phyloP scores from a whole-genome alignment of 169 alveolate species.

The Eimeria falciformis region DNA sequence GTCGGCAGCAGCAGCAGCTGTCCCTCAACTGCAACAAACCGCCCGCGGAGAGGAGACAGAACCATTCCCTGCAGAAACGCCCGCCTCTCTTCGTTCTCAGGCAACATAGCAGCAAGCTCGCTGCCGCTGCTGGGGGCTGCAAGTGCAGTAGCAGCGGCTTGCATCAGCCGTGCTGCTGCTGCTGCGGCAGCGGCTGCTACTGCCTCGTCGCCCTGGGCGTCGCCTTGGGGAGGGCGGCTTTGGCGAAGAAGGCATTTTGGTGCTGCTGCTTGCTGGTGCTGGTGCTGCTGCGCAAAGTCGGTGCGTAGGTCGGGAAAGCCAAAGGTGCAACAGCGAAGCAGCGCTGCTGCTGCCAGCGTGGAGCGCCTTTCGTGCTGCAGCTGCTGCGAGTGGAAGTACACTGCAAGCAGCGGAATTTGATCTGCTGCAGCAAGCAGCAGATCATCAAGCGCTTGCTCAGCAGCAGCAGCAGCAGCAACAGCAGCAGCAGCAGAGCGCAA shows the following conservation, averaged over 20 bases:
- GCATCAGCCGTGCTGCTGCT: constrained; percentile 41
- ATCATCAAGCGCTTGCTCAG: not conserved
- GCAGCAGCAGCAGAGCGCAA: constrained; percentile 30
- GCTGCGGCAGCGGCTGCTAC: constrained; percentile 17
- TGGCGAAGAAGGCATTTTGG: constrained; percentile 54
- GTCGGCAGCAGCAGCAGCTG: constrained; percentile 65
- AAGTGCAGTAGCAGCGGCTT: constrained; percentile 30
- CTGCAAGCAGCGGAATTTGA: constrained; percentile 28
- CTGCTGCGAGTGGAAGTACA: constrained; percentile 36
- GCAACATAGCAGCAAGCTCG: not conserved
- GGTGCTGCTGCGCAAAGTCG: not conserved
- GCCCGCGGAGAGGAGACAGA: constrained; percentile 52
- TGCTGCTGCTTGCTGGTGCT: constrained; percentile 14
- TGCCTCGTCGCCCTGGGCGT: constrained; percentile 14
- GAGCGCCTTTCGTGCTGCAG: constrained; percentile 2
- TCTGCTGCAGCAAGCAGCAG: constrained; percentile 42
- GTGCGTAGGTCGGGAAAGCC: constrained; percentile 57
- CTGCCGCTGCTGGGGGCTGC: constrained; percentile 16
- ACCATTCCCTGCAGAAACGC: constrained; percentile 55
- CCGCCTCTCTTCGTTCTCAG: not conserved
- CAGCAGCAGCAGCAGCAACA: constrained; percentile 19
- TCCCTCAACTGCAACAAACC: constrained; percentile 30
- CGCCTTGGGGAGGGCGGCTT: not conserved
- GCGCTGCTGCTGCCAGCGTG: not conserved
- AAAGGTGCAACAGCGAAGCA: constrained; percentile 59